Evolutionary conservation across 116 monocot species (phyloP).

Genomic region (Cymodocea nodosa): DNA sequence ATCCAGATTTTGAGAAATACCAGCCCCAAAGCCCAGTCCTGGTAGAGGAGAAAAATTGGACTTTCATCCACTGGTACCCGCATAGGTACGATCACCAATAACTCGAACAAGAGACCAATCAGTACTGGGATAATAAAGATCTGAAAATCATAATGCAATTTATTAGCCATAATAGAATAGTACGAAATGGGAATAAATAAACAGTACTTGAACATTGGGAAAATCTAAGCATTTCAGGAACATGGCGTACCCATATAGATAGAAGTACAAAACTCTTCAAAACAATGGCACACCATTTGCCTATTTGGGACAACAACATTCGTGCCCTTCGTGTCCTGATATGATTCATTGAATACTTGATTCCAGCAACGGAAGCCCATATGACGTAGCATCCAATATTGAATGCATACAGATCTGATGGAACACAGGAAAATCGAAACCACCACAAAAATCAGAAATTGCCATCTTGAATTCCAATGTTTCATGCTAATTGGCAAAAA

Average conservation of each 20-base stretch:
- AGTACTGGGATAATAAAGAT: slow-evolving; percentile 86
- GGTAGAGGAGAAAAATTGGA: slow-evolving; percentile 91
- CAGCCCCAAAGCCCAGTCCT: slow-evolving; percentile 94
- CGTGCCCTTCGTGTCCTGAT: slow-evolving; percentile 39
- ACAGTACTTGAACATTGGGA: too few species aligned
- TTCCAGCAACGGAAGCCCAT: slow-evolving; percentile 61
- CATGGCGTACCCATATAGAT: slow-evolving; percentile 66
- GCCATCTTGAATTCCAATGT: not conserved
- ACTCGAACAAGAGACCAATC: slow-evolving; percentile 90
- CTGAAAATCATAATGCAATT: slow-evolving; percentile 18
- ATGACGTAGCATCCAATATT: slow-evolving; percentile 87
- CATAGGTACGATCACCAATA: slow-evolving; percentile 85
- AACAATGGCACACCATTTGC: slow-evolving; percentile 76
- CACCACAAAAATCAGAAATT: not conserved
- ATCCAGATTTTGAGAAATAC: slow-evolving; percentile 97
- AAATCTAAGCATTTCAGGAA: not conserved
- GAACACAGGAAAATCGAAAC: not conserved
- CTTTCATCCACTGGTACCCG: slow-evolving; percentile 95
- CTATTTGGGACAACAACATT: slow-evolving; percentile 46
- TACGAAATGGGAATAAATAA: too few species aligned
- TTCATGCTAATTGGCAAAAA: not conserved
- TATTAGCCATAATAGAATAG: not conserved
- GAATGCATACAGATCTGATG: slow-evolving; percentile 87
- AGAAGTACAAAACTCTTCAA: slow-evolving; percentile 76
- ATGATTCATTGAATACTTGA: slow-evolving; percentile 55